Conservation (phyloP, 2,329 filamentous ascomycete species). For the Aspergillus puulaauensis region DNA sequence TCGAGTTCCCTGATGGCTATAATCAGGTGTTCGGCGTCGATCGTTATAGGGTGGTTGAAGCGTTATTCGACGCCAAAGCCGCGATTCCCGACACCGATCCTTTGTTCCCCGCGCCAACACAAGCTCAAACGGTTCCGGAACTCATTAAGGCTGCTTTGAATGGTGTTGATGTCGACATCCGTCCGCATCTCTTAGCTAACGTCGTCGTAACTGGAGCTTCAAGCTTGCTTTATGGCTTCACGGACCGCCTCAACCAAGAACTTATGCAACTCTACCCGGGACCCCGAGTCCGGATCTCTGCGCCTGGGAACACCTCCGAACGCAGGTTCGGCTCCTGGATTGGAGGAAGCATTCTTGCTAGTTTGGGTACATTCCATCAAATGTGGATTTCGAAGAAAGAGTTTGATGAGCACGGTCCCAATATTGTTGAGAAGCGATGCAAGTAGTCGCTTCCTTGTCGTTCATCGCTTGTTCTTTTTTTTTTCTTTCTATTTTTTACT, state of each 20-base stretch:
- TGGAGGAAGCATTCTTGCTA: conserved; percentile 91
- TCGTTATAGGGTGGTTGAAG: conserved; percentile 81
- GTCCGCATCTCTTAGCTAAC: conserved; percentile 79
- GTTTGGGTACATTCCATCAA: conserved; percentile 96
- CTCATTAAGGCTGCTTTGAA: conserved; percentile 75
- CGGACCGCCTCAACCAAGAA: conserved; percentile 84
- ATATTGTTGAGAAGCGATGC: conserved; percentile 94
- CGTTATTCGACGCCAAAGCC: conserved; percentile 83
- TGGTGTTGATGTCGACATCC: conserved; percentile 84
- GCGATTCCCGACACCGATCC: conserved; percentile 57
- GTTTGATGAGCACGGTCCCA: conserved; percentile 90
- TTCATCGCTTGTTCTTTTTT: neutral
- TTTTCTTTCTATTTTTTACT: neutral
- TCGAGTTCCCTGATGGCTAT: conserved; percentile 95
- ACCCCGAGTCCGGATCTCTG: conserved; percentile 82
- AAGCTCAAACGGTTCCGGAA: conserved; percentile 77
- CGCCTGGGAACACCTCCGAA: conserved; percentile 82
- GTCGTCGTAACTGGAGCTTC: conserved; percentile 90
- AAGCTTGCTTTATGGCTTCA: conserved; percentile 86
- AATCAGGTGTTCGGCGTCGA: conserved; percentile 94
- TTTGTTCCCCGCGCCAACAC: conserved; percentile 55
- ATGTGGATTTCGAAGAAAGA: conserved; percentile 99
- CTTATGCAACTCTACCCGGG: conserved; percentile 79
- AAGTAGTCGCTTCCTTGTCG: conserved; percentile 57
- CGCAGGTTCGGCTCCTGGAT: conserved; percentile 93